These are phyloP conservation scores for Aspergillus sp. DNA, from an alignment of 2,329 filamentous ascomycete genomes.

Conservation along the genomic window DNA sequence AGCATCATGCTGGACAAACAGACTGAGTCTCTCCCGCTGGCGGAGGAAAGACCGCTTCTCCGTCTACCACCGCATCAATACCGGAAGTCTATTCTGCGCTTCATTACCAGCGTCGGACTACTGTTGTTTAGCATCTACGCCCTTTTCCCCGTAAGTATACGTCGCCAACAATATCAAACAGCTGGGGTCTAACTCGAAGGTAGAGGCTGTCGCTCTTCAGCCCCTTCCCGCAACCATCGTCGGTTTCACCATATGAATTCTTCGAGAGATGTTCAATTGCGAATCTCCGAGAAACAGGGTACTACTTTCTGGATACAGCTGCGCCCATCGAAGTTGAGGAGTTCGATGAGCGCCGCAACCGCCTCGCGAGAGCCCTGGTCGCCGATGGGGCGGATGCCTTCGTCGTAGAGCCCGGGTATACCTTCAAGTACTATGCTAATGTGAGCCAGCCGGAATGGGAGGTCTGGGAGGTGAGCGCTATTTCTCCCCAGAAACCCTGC, in stretches of 20 bases:
- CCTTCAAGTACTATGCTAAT: slow-evolving; percentile 66
- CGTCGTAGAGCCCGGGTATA: slow-evolving; percentile 64
- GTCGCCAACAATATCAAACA: not conserved
- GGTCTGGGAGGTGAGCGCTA: slow-evolving; percentile 51
- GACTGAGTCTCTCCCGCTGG: not conserved
- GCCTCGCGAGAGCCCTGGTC: slow-evolving; percentile 58
- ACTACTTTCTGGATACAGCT: slow-evolving; percentile 35
- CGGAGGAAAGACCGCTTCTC: not conserved
- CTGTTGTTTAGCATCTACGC: not conserved
- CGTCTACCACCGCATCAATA: not conserved
- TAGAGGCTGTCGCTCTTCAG: not conserved
- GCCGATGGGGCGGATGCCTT: slow-evolving; percentile 59
- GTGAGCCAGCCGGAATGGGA: slow-evolving; percentile 64
- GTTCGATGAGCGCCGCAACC: slow-evolving; percentile 57
- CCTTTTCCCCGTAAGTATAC: not conserved
- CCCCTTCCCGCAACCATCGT: not conserved
- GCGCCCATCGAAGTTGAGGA: slow-evolving; percentile 53
- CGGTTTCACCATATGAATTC: not conserved
- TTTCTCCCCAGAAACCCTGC: not conserved
- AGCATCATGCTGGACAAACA: not conserved
- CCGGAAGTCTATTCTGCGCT: not conserved
- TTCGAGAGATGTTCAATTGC: slow-evolving; percentile 56
- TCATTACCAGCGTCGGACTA: not conserved
- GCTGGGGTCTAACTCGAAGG: not conserved
- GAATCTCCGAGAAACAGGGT: slow-evolving; percentile 44